Conservation (phyloP, 202 grass and related monocot genomes). For the Eragrostis tef region DNA sequence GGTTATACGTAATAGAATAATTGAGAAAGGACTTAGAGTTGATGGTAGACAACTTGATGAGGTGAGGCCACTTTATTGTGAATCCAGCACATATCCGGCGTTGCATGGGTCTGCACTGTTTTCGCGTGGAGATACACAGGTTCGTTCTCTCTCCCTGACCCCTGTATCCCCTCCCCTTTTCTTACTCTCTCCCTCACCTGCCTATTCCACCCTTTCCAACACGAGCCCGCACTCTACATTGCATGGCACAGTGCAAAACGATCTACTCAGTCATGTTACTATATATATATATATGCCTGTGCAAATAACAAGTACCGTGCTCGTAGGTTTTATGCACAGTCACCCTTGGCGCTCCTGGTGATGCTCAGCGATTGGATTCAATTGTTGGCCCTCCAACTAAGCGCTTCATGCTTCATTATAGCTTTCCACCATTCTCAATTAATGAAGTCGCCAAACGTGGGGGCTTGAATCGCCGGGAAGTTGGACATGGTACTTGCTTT, state of each 20-base stretch:
- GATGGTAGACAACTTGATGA: slow-evolving; percentile 97
- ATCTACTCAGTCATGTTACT: background rate
- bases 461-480: slow-evolving; percentile 92
- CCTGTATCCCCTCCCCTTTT: background rate
- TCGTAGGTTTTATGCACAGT: slow-evolving; percentile 92
- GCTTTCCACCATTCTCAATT: slow-evolving; percentile 97
- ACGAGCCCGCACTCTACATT: background rate
- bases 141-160: slow-evolving; percentile 3
- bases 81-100: slow-evolving; percentile 70
- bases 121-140: slow-evolving; percentile 92
- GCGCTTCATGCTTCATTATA: slow-evolving; percentile 99
- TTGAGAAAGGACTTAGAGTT: slow-evolving; percentile 85
- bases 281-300: slow-evolving; percentile 12
- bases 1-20: slow-evolving; percentile 94
- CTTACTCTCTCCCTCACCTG: background rate
- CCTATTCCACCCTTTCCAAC: too few relatives aligned
- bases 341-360: slow-evolving; percentile 89
- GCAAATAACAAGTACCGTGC: slow-evolving; percentile 1
- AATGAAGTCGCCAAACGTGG: slow-evolving; percentile 90
- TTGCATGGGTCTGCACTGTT: slow-evolving; percentile 95
- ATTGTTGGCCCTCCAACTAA: slow-evolving; percentile 98
- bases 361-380: slow-evolving; percentile 89
- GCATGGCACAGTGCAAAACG: background rate
- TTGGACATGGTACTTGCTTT: slow-evolving; percentile 80
- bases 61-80: slow-evolving; percentile 88